Base-by-base conservation (phyloP, 1,139 yeast species). In the Debaryomyces udenii region DNA sequence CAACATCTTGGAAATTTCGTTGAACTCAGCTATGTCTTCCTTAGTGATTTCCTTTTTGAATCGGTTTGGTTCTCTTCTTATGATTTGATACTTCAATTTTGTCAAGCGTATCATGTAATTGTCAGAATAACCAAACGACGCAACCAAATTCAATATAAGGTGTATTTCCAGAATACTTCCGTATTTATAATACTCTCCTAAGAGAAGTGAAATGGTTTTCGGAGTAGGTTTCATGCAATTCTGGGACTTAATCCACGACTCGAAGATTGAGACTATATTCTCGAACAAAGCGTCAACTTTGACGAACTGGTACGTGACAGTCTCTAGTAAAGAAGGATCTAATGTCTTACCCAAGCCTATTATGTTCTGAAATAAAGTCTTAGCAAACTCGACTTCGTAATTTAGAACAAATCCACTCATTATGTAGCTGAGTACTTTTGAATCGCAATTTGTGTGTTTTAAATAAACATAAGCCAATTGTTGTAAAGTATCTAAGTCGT, bases 361-460 rank as follows among this genome's bases (percentile, higher is more conserved):
- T 7, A 62, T 40, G 40, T 52, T 59, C 14, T 54, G 52, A 44
- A 64, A 51, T 30, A 59, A 43, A 4, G 46, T 43, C 39, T 60
- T 66, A 27, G 68, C 57, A 16, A 51, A 53, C 29, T 61, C 66
- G 4, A 68, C 59, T 31, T 72, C 74, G 47, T 63, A 70, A 48
- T 60, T 66, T 20, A 50, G 49, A 2, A 68, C 56, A 42, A 60
- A 65, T 4, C 63, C 62, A 29, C 61, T 55, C 39, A 71, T 50
- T 3, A 60, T 50, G 42, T 69, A 68, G 22, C 62, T 52, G 38
- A 69, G 47, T 2, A 66, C 59, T 11, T 50, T 52, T 6, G 64
- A 49, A 44, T 64, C 52, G 35, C 57, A 51, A 7, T 38, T 43
- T 9, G 47, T 40, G 14, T 45, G 46, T 31, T 49, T 49, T 27